Percentiles rank a stretch among this genome's conserved stretches.
phyloP scores from a whole-genome alignment of 192 early-diverging fungal genomes.

The Backusella morwellensis region DNA sequence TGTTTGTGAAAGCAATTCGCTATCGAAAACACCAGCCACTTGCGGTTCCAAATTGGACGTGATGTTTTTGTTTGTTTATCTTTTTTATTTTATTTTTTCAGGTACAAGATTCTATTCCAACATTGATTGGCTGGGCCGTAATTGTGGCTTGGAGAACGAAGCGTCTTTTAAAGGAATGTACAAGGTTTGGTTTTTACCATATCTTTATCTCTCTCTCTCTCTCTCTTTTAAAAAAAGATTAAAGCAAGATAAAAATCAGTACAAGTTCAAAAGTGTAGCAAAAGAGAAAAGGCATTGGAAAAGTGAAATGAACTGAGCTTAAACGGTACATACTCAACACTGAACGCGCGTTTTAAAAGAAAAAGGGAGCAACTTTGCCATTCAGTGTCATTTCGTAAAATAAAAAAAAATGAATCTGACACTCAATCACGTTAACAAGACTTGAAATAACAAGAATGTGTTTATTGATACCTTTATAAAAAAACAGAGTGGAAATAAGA shows the following conservation, averaged over 20 bases:
- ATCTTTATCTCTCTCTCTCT: too few species aligned
- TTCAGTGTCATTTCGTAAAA: background rate
- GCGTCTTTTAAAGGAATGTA: background rate
- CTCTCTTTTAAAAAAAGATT: too few species aligned
- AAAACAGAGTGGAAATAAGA: background rate
- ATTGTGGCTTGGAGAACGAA: background rate
- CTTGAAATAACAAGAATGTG: background rate
- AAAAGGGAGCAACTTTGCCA: background rate
- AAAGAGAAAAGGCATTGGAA: background rate
- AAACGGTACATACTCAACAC: background rate
- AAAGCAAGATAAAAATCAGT: background rate
- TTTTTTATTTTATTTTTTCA: background rate
- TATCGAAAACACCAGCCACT: background rate
- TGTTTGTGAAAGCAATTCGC: background rate
- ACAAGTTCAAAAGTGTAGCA: background rate
- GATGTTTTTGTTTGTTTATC: background rate
- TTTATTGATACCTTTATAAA: too few species aligned
- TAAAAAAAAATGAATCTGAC: background rate
- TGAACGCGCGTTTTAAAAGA: background rate
- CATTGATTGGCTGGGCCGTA: background rate
- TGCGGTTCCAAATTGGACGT: background rate
- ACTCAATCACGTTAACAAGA: background rate
- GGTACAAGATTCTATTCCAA: background rate
- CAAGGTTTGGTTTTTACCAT: too few species aligned
- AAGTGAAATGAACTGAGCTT: background rate